Evolutionary conservation across 805 yeast genomes (phyloP).

Genomic region (Hanseniaspora hatyaiensis): DNA sequence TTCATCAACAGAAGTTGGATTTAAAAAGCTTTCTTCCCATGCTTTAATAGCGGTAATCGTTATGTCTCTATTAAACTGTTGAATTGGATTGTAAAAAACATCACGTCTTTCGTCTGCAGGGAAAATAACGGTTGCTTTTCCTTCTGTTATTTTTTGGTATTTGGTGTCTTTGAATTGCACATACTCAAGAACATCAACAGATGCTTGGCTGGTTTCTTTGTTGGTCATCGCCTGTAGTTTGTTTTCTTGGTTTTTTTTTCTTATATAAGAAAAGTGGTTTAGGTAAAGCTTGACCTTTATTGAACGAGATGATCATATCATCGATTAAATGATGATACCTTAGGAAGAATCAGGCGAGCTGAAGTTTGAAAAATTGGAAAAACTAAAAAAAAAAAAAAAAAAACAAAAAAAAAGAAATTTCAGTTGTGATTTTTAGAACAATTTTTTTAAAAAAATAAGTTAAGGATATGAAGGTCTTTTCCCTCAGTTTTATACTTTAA

Average conservation of each 20-base stretch:
- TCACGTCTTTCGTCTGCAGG: conserved; percentile 57
- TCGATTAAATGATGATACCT: too few species aligned
- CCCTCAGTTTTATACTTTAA: too few species aligned
- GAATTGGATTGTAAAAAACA: conserved; percentile 92
- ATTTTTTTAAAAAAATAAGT: too few species aligned
- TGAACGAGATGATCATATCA: too few species aligned
- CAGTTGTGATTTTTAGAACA: too few species aligned
- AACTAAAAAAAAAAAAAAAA: not conserved
- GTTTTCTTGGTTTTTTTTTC: not conserved
- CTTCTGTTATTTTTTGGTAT: conserved; percentile 41
- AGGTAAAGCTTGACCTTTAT: too few species aligned
- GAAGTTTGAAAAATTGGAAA: not conserved
- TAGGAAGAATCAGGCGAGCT: too few species aligned
- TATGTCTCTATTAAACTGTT: conserved; percentile 89
- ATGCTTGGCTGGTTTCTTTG: too few species aligned
- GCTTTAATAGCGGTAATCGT: conserved; percentile 77
- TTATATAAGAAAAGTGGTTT: too few species aligned
- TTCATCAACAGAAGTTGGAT: conserved; percentile 21
- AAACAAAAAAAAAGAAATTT: not conserved
- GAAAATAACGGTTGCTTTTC: conserved; percentile 69
- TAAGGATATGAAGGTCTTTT: too few species aligned
- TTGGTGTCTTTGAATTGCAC: conserved; percentile 30
- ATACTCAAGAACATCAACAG: too few species aligned
- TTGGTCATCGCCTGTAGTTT: not conserved
- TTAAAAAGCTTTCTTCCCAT: conserved; percentile 55